These are phyloP conservation scores for Pseudopithomyces chartarum DNA, from an alignment of 2,329 filamentous ascomycete genomes.

Conservation along the genomic window DNA sequence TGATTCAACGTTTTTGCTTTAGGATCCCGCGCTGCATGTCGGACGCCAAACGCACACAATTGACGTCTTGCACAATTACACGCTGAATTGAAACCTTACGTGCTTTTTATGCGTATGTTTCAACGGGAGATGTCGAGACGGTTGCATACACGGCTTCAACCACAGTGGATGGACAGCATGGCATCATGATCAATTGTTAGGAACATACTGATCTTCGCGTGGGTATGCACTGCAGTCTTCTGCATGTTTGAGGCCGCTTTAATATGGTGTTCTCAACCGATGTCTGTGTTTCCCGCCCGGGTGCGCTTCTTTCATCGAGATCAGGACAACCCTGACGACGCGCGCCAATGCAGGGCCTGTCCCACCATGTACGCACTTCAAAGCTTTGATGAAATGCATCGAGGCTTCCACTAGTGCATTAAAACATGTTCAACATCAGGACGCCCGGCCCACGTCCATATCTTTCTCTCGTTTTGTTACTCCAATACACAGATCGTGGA, in stretches of 20 bases:
- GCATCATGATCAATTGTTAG: background rate
- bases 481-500: slow-evolving; percentile 10
- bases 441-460: slow-evolving; percentile 9
- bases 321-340: slow-evolving; percentile 5
- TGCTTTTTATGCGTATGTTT: slow-evolving; percentile 1
- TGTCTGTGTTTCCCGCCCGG: slow-evolving; percentile 8
- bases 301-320: slow-evolving; percentile 9
- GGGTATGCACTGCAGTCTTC: slow-evolving; percentile 8
- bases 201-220: slow-evolving; percentile 5
- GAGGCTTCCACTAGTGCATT: slow-evolving; percentile 12
- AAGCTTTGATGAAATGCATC: slow-evolving; percentile 16
- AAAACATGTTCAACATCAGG: slow-evolving; percentile 5
- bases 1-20: slow-evolving; percentile 5
- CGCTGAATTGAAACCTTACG: background rate
- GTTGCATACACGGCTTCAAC: background rate
- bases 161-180: background rate
- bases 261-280: slow-evolving; percentile 12
- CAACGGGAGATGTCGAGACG: slow-evolving; percentile 8
- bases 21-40: slow-evolving; percentile 10
- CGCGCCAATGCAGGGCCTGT: slow-evolving; percentile 15
- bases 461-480: slow-evolving; percentile 9
- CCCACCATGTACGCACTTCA: slow-evolving; percentile 18
- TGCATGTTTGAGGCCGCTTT: slow-evolving; percentile 1
- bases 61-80: background rate
- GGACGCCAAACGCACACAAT: background rate